phyloP scores from a whole-genome alignment of 805 yeast genomes.

The Schwanniomyces pseudopolymorphus region DNA sequence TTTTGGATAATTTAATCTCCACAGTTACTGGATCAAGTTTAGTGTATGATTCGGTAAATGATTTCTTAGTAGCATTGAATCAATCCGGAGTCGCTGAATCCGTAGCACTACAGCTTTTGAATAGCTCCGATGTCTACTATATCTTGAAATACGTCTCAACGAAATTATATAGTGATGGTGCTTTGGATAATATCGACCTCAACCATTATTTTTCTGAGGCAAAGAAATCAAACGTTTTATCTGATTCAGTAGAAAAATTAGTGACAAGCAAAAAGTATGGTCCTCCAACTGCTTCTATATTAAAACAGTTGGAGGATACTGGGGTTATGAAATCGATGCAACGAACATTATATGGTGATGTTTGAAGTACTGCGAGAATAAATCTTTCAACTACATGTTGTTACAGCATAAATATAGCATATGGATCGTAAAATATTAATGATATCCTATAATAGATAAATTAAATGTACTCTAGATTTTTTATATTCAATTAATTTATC shows the following conservation, averaged over 20 bases:
- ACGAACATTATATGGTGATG: slow-evolving; percentile 4
- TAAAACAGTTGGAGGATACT: slow-evolving; percentile 25
- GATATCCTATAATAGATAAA: neutral
- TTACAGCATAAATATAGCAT: neutral
- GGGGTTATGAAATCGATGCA: slow-evolving; percentile 33
- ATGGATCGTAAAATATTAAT: neutral
- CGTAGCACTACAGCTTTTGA: slow-evolving; percentile 21
- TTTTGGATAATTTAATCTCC: slow-evolving; percentile 29
- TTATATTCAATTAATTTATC: neutral
- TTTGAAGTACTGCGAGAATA: neutral
- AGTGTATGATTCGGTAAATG: slow-evolving; percentile 17
- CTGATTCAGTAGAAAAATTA: slow-evolving; percentile 20
- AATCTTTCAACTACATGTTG: neutral
- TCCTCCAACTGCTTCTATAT: slow-evolving; percentile 31
- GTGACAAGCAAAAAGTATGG: slow-evolving; percentile 29
- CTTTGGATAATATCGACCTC: slow-evolving; percentile 29
- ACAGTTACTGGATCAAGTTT: slow-evolving; percentile 21
- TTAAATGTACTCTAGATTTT: neutral
- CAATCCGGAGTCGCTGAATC: slow-evolving; percentile 29
- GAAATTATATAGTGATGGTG: slow-evolving; percentile 32
- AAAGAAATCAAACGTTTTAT: slow-evolving; percentile 21
- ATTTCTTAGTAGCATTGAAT: slow-evolving; percentile 29
- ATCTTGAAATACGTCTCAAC: slow-evolving; percentile 19
- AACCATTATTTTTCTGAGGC: slow-evolving; percentile 18
- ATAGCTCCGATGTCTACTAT: slow-evolving; percentile 20